phyloP scores from a whole-genome alignment of 768 basidiomycete genomes.

The Agaricus blazei region DNA sequence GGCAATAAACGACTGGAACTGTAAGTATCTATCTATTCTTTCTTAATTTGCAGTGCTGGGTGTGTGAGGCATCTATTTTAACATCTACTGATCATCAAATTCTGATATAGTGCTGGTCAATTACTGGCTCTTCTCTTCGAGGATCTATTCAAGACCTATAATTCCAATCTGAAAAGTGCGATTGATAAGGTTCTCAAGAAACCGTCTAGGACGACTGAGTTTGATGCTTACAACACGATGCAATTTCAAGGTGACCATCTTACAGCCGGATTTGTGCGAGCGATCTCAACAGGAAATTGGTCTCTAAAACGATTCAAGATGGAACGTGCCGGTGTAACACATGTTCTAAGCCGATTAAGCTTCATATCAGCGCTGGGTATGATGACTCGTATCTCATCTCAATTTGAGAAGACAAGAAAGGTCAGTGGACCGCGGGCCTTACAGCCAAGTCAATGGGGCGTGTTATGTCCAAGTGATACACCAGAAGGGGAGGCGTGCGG shows the following conservation, averaged over 20 bases:
- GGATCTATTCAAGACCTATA: slow-evolving; percentile 98
- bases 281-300: slow-evolving; percentile 99
- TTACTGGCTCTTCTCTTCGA: slow-evolving; percentile 94
- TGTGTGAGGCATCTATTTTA: neutral
- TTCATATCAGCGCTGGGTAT: slow-evolving; percentile 98
- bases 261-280: slow-evolving; percentile 91
- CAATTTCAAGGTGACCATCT: slow-evolving; percentile 95
- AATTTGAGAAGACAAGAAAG: slow-evolving; percentile 99
- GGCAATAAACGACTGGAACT: slow-evolving; percentile 98
- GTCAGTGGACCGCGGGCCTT: slow-evolving; percentile 96
- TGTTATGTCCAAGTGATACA: slow-evolving; percentile 96
- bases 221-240: slow-evolving; percentile 93
- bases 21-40: slow-evolving; percentile 42
- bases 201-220: slow-evolving; percentile 88
- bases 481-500: slow-evolving; percentile 99
- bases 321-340: slow-evolving; percentile 97
- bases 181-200: slow-evolving; percentile 99
- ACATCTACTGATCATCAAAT: slow-evolving; percentile 2
- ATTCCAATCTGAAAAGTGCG: slow-evolving; percentile 87
- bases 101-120: slow-evolving; percentile 76
- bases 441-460: slow-evolving; percentile 99
- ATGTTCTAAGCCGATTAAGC: slow-evolving; percentile 90
- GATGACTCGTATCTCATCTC: slow-evolving; percentile 99
- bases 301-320: slow-evolving; percentile 98
- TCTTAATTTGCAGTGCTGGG: neutral